Conservation (phyloP, 306 rosid genomes). For the Phaseolus lunatus region DNA sequence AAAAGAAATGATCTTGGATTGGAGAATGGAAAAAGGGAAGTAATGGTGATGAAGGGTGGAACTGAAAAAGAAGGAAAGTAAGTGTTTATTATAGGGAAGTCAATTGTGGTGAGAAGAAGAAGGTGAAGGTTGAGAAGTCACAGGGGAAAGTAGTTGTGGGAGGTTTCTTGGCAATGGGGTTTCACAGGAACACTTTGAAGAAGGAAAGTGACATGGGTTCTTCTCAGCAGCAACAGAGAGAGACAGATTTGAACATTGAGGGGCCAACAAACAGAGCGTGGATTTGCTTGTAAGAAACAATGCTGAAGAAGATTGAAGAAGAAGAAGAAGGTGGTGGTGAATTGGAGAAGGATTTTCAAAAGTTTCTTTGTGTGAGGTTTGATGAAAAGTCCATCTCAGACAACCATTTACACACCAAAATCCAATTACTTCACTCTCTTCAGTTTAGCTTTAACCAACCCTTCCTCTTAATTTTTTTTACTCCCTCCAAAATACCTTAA, state of each 20-base stretch:
- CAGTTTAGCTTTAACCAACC: neutral
- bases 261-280: neutral
- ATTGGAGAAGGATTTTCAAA: constrained; percentile 28
- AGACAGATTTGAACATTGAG: neutral
- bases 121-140: constrained; percentile 51
- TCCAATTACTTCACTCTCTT: constrained; percentile 30
- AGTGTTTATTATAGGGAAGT: constrained; percentile 33
- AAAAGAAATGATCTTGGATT: neutral
- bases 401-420: constrained; percentile 45
- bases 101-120: constrained; percentile 40
- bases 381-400: constrained; percentile 48
- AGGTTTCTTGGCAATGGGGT: constrained; percentile 51
- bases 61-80: neutral
- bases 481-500: neutral
- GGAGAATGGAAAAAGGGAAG: neutral
- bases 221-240: neutral
- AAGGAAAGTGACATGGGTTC: constrained; percentile 33
- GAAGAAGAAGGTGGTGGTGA: neutral
- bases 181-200: constrained; percentile 19
- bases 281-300: neutral
- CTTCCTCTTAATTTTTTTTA: neutral
- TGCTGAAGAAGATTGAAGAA: constrained; percentile 23
- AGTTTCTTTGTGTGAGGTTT: constrained; percentile 27
- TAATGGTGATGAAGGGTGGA: constrained; percentile 1
- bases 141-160: constrained; percentile 48